Conservation (phyloP, 2,329 filamentous ascomycete species). For the Colletotrichum lentis region DNA sequence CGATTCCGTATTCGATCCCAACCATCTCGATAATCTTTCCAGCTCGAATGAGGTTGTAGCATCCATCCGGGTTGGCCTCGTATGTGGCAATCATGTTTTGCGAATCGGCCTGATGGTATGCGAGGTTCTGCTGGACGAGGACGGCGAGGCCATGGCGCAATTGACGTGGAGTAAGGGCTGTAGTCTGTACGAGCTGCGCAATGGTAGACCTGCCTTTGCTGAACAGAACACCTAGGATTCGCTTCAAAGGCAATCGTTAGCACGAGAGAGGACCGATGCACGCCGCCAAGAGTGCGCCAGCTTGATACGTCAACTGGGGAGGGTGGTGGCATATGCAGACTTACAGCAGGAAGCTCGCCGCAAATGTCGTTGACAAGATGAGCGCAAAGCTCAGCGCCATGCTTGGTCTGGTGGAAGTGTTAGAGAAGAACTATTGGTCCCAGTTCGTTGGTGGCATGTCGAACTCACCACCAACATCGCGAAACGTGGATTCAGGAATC, state of each 20-base stretch:
- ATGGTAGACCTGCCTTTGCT: slow-evolving; percentile 80
- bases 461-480: slow-evolving; percentile 59
- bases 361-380: slow-evolving; percentile 89
- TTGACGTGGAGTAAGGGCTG: slow-evolving; percentile 76
- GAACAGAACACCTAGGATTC: slow-evolving; percentile 82
- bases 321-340: slow-evolving; percentile 45
- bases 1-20: slow-evolving; percentile 75
- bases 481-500: slow-evolving; percentile 49
- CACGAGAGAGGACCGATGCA: background rate
- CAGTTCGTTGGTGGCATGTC: slow-evolving; percentile 22
- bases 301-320: slow-evolving; percentile 27
- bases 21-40: slow-evolving; percentile 83
- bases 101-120: slow-evolving; percentile 74
- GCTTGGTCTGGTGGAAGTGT: slow-evolving; percentile 63
- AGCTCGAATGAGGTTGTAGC: slow-evolving; percentile 82
- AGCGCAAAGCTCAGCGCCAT: slow-evolving; percentile 86
- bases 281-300: slow-evolving; percentile 19
- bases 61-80: slow-evolving; percentile 80
- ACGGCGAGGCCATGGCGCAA: slow-evolving; percentile 83
- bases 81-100: slow-evolving; percentile 76
- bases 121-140: slow-evolving; percentile 86
- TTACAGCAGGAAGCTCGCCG: slow-evolving; percentile 90
- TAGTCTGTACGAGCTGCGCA: slow-evolving; percentile 73
- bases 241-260: slow-evolving; percentile 59
- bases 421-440: slow-evolving; percentile 3